phyloP scores from a whole-genome alignment of 129 eudicot species.

The Sambucus nigra region DNA sequence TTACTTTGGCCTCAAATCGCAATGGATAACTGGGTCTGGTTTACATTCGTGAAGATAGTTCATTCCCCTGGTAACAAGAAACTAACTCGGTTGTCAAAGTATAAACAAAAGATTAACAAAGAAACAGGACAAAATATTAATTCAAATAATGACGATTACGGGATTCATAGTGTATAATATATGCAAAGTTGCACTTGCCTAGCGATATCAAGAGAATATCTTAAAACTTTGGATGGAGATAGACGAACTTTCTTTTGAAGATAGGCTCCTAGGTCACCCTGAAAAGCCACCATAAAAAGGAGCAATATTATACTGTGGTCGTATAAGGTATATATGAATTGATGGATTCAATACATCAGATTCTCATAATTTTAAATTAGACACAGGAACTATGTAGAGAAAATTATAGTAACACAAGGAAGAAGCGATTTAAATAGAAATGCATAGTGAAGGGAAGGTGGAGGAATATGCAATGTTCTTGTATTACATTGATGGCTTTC shows the following conservation, averaged over 20 bases:
- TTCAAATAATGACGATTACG: neutral
- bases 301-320: neutral
- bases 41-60: slow-evolving; percentile 92
- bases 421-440: too few relatives aligned
- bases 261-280: slow-evolving; percentile 85
- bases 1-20: slow-evolving; percentile 96
- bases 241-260: slow-evolving; percentile 78
- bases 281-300: slow-evolving; percentile 12
- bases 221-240: slow-evolving; percentile 70
- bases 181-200: slow-evolving; percentile 39
- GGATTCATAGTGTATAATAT: too few relatives aligned
- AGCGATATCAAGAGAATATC: slow-evolving; percentile 87
- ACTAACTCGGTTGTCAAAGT: slow-evolving; percentile 9
- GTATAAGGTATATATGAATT: neutral
- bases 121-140: neutral
- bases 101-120: neutral
- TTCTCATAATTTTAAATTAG: neutral
- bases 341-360: neutral
- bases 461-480: too few relatives aligned
- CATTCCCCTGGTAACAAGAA: slow-evolving; percentile 77
- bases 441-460: too few relatives aligned
- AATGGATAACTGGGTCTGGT: slow-evolving; percentile 89
- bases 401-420: neutral
- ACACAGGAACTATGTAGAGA: neutral
- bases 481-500: too few relatives aligned